A percentile compares a stretch with the other conserved stretches of the same genome.
These are phyloP conservation scores for Elongisporangium senticosum DNA, from an alignment of 352 stramenopile species.

Conservation along the genomic window DNA sequence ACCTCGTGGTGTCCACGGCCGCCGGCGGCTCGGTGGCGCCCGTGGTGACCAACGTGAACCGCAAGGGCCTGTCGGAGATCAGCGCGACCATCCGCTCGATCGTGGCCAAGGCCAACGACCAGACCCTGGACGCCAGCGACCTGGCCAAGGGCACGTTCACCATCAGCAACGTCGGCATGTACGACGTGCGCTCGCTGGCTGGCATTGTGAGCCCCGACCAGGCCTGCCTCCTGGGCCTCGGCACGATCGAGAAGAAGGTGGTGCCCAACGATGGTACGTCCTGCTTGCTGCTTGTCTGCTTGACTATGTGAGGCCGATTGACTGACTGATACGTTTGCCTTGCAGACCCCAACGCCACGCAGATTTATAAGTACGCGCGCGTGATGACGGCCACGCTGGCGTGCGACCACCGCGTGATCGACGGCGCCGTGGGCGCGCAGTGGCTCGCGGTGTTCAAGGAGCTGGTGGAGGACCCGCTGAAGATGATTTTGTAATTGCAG, in stretches of 20 bases:
- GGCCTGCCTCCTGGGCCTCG: conserved; percentile 91
- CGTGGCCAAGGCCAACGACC: conserved; percentile 31
- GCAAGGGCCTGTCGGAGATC: conserved; percentile 88
- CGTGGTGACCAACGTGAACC: conserved; percentile 90
- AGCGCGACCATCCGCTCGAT: conserved; percentile 15
- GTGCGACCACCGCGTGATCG: conserved; percentile 97
- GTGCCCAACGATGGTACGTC: conserved; percentile 81
- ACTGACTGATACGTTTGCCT: conserved; percentile 20
- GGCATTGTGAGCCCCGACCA: conserved; percentile 93
- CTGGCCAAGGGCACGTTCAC: conserved; percentile 92
- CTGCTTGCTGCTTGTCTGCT: not conserved
- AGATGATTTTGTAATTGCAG: conserved; percentile 92
- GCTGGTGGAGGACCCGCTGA: conserved; percentile 95
- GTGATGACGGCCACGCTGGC: conserved; percentile 95
- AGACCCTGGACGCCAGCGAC: conserved; percentile 34
- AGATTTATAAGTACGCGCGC: conserved; percentile 88
- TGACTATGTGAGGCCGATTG: not conserved
- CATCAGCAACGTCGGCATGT: conserved; percentile 96
- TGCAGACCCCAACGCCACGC: conserved; percentile 57
- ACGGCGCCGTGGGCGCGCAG: conserved; percentile 94
- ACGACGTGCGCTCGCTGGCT: conserved; percentile 92
- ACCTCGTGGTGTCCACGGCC: conserved; percentile 77
- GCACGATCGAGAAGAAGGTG: conserved; percentile 93
- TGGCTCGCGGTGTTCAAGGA: conserved; percentile 96
- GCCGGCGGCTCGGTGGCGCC: conserved; percentile 93